Base-by-base conservation (phyloP, 768 basidiomycete genomes). In the Amanita inopinata region DNA sequence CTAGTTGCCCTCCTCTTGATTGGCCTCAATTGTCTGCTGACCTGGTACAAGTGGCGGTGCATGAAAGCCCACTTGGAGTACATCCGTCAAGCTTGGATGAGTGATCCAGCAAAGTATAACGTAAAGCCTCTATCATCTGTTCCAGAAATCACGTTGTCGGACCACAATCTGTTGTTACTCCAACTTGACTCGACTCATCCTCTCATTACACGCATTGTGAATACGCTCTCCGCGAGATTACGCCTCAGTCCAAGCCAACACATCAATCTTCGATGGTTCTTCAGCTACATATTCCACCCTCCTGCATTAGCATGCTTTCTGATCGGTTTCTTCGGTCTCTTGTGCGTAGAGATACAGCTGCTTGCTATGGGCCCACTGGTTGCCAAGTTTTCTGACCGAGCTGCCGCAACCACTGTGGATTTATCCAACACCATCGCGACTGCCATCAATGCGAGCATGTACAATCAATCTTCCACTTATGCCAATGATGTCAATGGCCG, bases 301-400 rank as follows among this genome's bases (percentile, higher is more conserved):
- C 86, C 89, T 1, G 92, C 90, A 0, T 73, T 94, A 33, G 83
- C 88, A 0, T 87, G 92, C 56, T 80, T 99, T 58, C 74, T 92
- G 47, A 87, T 98, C 51, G 92, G 93, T n/a, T 64, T 92, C 50
- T 79, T 97, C 51, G 93, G 93, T 7, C 61, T 98, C 9, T 59
- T 98, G 34, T 80, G 81, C 23, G 80, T 98, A 22, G 71, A 97
- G 61, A 66, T 94, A 20, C 96, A 99, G 61, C 71, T 99, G 32
- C 58, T 80, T 32, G 88, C 85, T 3, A 64, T 97, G 42, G 64
- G 71, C 0, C 87, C 90, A 0, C 67, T 98, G 22, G 78, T 79
- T 43, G 62, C 67, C 23, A 76, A 78, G 46, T 93, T 83, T 49
- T 61, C 70, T n/a, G 65, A 67, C 30, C 74, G 74, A 33, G 79